Evolutionary conservation across 1,139 yeast genomes (phyloP).

Genomic region (Blastobotrys petasosporus): DNA sequence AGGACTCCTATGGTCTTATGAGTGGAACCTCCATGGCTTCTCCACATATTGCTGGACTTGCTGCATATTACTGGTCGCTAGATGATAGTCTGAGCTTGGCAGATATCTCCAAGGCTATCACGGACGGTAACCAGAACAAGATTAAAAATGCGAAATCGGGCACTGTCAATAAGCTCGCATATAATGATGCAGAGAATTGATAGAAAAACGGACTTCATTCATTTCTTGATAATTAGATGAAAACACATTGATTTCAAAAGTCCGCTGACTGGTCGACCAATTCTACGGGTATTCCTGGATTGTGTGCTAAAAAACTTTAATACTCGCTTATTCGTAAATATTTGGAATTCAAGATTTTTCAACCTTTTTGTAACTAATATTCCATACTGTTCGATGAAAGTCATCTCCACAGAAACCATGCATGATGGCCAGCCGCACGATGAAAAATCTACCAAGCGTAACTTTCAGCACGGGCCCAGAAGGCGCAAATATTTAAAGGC

Average conservation of each 20-base stretch:
- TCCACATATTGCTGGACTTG: constrained; percentile 73
- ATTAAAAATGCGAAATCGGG: constrained; percentile 17
- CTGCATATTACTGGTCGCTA: constrained; percentile 55
- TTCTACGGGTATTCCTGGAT: too few relatives aligned
- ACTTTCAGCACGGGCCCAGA: constrained; percentile 3
- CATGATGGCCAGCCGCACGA: too few relatives aligned
- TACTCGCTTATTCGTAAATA: too few relatives aligned
- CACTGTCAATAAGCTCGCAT: constrained; percentile 27
- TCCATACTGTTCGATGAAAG: too few relatives aligned
- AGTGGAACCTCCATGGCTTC: constrained; percentile 92
- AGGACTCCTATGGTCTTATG: constrained; percentile 38
- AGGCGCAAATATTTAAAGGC: constrained; percentile 4
- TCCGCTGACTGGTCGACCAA: too few relatives aligned
- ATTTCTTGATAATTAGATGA: too few relatives aligned
- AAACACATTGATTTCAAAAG: too few relatives aligned
- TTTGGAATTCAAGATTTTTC: too few relatives aligned
- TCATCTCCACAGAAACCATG: too few relatives aligned
- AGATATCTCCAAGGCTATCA: constrained; percentile 20
- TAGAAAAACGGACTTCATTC: too few relatives aligned
- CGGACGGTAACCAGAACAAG: constrained; percentile 21
- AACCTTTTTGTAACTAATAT: too few relatives aligned
- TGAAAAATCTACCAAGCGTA: neutral
- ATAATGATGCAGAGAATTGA: constrained; percentile 19
- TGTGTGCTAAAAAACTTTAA: too few relatives aligned
- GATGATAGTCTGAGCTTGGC: constrained; percentile 17